Evolutionary conservation across 2,329 filamentous ascomycete genomes (phyloP), one percentile per base, ranked within the genome.

Genomic region (Aspergillus ochraceoroseus): DNA sequence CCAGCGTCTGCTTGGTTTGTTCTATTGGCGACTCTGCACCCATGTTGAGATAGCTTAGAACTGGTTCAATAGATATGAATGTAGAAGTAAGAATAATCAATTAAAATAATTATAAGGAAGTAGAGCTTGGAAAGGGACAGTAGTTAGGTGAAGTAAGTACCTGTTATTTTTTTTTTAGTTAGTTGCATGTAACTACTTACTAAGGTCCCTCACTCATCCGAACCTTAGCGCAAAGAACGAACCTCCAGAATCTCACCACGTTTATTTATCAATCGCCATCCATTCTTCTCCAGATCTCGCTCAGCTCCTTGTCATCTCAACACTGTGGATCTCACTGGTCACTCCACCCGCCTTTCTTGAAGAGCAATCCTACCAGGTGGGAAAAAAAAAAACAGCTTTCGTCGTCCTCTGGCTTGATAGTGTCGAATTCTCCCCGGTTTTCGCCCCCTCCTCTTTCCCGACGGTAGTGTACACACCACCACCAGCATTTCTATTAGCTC

Each of bases 1-100:
- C 53, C 25, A 66, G 45, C 32, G 66, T 62, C 43, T 62, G 53
- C 46, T 67, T 67, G 7, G 62, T 54, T 44, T 60, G 46, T 47
- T 67, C 59, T 19, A 54, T 45, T 27, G 54, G 37, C 26, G 59
- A 56, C 25, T 60, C 43, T 26, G 51, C 32, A 38, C 49, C 38
- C 58, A 63, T 64, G 46, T 13, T 51, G 37, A 33, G 14, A 30
- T n/a, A n/a, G n/a, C n/a, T n/a, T n/a, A n/a, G n/a, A n/a, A n/a
- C n/a, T n/a, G n/a, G n/a, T n/a, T n/a, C n/a, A n/a, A n/a, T n/a
- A n/a, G n/a, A n/a, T n/a, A n/a, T n/a, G n/a, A n/a, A n/a, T n/a
- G n/a, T n/a, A n/a, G n/a, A n/a, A n/a, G n/a, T n/a, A n/a, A n/a
- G n/a, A n/a, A n/a, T n/a, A n/a, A n/a, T n/a, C n/a, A n/a, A n/a